Base-by-base conservation (phyloP, 495 filamentous ascomycete species). In the Lophiostoma macrostomum region DNA sequence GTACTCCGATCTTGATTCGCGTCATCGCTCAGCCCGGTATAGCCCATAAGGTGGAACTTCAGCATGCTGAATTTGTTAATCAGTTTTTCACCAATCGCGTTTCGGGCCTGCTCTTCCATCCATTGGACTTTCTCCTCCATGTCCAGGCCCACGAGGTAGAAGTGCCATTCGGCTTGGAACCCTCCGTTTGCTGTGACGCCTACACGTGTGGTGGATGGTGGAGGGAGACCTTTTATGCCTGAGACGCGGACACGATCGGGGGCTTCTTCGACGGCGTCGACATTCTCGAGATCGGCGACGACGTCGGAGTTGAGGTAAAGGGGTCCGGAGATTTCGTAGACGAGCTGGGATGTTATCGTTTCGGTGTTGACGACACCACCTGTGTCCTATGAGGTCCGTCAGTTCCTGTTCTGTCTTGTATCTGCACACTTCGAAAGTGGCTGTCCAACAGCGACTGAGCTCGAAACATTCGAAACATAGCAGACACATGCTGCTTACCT, bases 251-350 rank as follows among this genome's bases (percentile, higher is more conserved):
- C 58, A 11, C 46, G 43, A 25, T 61, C 32, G 5, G 13, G 19
- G 10, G 28, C 37, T 5, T 51, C 12, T 24, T 57, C 25, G 18
- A 43, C 36, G 14, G 44, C 18, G n/a, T 45, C 18, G 3, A 63
- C 27, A 19, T 48, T n/a, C 2, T 7, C 13, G 4, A 63, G 35
- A 32, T 43, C 13, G 12, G 59, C 59, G 11, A 42, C 45, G n/a
- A 60, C 59, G 30, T 61, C 57, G 28, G 32, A 56, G 56, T 63
- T 60, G 28, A 28, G 53, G 27, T 63, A 63, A n/a, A 32, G 31
- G 7, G 45, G 41, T 22, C 59, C 59, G 18, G 44, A 36, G 12
- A 63, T 51, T 41, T 63, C 59, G 24, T 63, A 63, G 14, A 63
- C 28, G 6, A 63, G 48, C 27, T 60, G 59, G 4, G 47, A 41